Evolutionary conservation across 768 basidiomycete species (phyloP), one percentile per base, ranked within the genome.

Genomic region (Daedalea quercina): DNA sequence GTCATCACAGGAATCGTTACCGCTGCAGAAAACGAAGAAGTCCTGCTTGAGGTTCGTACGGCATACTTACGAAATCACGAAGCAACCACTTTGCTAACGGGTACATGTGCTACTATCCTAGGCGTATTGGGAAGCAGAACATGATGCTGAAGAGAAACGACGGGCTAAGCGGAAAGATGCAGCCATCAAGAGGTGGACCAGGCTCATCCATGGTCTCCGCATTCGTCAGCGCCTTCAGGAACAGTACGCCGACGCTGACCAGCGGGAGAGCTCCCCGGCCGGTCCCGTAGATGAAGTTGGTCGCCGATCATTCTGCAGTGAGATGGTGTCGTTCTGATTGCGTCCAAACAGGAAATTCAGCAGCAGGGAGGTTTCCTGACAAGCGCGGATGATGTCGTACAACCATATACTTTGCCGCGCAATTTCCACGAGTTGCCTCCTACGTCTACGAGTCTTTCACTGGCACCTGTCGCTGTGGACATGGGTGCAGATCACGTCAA

Each of bases 101-200:
- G 9, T 9, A 22, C 7, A 23, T 22, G 4, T 9, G 22, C 7
- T 17, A 23, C 44, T 13, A 8, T 20, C 12, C 7, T 56, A 96
- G 93, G 94, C 93, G 1, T 97, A 85, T 60, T 82, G 81, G 79
- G 87, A 87, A 67, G 80, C 86, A 11, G 87, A 90, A 62, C 81
- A 83, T 57, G 79, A 82, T 23, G 86, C 85, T 3, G 82, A 85
- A 53, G 84, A 90, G 66, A 90, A 83, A 60, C 87, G 87, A 44
- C 78, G 79, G 22, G 72, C 72, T 9, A 94, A 92, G 69, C 79
- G 77, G 53, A 79, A 88, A 58, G 92, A 92, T 48, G 80, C 84
- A 33, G 86, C 84, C 0, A 69, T 95, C 57, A 94, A 93, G 67
- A 82, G 86, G 20, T 99, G 95, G 95, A 79, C 75, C 49, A 83